These are phyloP conservation scores for Diaporthe sp. DNA, from an alignment of 2,329 filamentous ascomycete species.

Conservation along the genomic window DNA sequence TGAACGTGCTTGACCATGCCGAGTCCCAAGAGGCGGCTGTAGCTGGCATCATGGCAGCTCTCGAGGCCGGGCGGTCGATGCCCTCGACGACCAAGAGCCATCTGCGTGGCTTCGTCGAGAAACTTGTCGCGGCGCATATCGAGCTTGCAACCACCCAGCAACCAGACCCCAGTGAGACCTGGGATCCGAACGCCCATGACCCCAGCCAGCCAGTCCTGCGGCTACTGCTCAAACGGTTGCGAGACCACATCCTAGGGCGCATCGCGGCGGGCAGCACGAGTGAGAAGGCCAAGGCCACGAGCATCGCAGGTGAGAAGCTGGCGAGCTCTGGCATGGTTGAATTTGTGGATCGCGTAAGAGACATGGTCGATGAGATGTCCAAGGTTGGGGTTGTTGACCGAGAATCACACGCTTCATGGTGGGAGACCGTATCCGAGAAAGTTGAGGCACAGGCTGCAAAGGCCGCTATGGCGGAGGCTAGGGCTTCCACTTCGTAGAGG, in stretches of 20 bases:
- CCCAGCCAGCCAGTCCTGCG: constrained; percentile 72
- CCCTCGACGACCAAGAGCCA: constrained; percentile 72
- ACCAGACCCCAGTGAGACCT: constrained; percentile 34
- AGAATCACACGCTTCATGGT: constrained; percentile 78
- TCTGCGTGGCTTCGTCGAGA: constrained; percentile 69
- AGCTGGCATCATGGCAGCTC: constrained; percentile 73
- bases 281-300: constrained; percentile 79
- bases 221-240: constrained; percentile 76
- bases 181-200: constrained; percentile 49
- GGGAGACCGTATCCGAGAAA: constrained; percentile 75
- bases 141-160: constrained; percentile 49
- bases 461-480: background rate
- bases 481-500: background rate
- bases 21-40: constrained; percentile 67
- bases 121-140: constrained; percentile 65
- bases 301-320: constrained; percentile 77
- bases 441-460: constrained; percentile 58
- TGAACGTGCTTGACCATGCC: constrained; percentile 73
- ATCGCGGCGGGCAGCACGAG: constrained; percentile 76
- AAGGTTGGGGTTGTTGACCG: constrained; percentile 77
- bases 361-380: constrained; percentile 77
- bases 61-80: constrained; percentile 75
- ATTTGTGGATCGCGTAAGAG: constrained; percentile 78
- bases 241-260: constrained; percentile 75
- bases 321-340: constrained; percentile 79